Evolutionary conservation across 768 basidiomycete genomes (phyloP), one percentile per base, ranked within the genome.

Genomic region (Cantharellus cinnabarinus): DNA sequence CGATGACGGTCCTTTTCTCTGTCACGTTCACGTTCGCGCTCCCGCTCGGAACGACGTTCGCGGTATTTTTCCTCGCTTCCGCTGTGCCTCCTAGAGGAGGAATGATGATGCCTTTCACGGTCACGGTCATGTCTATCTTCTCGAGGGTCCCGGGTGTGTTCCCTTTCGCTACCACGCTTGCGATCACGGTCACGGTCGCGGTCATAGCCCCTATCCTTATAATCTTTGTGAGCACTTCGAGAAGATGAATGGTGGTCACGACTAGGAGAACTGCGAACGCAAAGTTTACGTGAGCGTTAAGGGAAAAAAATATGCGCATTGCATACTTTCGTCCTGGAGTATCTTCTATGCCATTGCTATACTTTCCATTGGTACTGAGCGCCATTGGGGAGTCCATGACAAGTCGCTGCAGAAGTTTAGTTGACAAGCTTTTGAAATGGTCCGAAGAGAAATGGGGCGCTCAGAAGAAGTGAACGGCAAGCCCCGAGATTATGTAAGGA

Each of bases 111-210:
- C 14, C 56, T 10, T 41, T 44, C 40, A 41, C 40, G 37, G 38
- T 58, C 58, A 48, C 65, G 58, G 40, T 58, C 56, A 57, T 56
- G 7, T 10, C 58, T n/a, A 52, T 58, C 56, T 5, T 41, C n/a
- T 15, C 35, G 14, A 15, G 10, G 10, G 35, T 41, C 5, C 7
- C 34, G 38, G 14, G 38, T 37, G 15, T 42, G n/a, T 10, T n/a
- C 10, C 5, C 56, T 57, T 7, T 41, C 15, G 10, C 10, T 7
- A 39, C 56, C 14, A 39, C 56, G 7, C 37, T 41, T 38, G 38
- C 52, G 52, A 10, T 54, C 52, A 37, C 10, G 34, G 35, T 54
- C 52, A 54, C 52, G 52, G 7, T 54, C 52, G 10, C 52, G 10
- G 52, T 54, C 52, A 14, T 37, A 10, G 35, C 34, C 52, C 20